Evolutionary conservation across 768 basidiomycete genomes (phyloP).

Genomic region (Calocybe gangraenosa): DNA sequence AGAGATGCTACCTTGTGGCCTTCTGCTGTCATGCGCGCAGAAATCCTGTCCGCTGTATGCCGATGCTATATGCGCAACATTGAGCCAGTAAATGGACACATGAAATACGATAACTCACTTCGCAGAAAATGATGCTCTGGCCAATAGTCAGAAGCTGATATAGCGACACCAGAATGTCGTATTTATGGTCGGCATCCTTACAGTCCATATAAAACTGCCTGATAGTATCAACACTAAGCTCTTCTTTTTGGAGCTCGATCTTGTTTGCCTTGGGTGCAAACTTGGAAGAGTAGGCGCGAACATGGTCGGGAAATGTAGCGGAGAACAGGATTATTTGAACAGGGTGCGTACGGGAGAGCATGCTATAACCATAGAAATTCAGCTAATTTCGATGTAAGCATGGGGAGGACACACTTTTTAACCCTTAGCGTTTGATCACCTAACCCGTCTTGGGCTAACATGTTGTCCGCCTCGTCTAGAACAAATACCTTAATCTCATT

Average conservation of each 20-base stretch:
- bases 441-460: slow-evolving; percentile 92
- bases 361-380: slow-evolving; percentile 29
- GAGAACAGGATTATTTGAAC: slow-evolving; percentile 95
- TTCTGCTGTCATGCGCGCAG: slow-evolving; percentile 84
- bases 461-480: slow-evolving; percentile 97
- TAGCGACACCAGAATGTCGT: slow-evolving; percentile 87
- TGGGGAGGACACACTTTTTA: slow-evolving; percentile 67
- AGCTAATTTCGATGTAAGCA: neutral
- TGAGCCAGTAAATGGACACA: neutral
- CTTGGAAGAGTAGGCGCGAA: slow-evolving; percentile 85
- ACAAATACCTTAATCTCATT: slow-evolving; percentile 87
- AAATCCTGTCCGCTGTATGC: slow-evolving; percentile 89
- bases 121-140: slow-evolving; percentile 98
- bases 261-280: slow-evolving; percentile 96
- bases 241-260: slow-evolving; percentile 91
- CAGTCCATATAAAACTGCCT: slow-evolving; percentile 99
- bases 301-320: slow-evolving; percentile 94
- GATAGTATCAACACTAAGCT: slow-evolving; percentile 91
- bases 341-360: slow-evolving; percentile 47
- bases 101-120: slow-evolving; percentile 47
- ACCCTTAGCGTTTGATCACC: slow-evolving; percentile 92
- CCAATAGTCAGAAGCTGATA: slow-evolving; percentile 92
- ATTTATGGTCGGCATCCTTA: slow-evolving; percentile 86
- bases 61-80: slow-evolving; percentile 53
- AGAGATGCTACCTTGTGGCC: slow-evolving; percentile 96